Conservation (phyloP, 306 rosid genomes). For the Vigna unguiculata region DNA sequence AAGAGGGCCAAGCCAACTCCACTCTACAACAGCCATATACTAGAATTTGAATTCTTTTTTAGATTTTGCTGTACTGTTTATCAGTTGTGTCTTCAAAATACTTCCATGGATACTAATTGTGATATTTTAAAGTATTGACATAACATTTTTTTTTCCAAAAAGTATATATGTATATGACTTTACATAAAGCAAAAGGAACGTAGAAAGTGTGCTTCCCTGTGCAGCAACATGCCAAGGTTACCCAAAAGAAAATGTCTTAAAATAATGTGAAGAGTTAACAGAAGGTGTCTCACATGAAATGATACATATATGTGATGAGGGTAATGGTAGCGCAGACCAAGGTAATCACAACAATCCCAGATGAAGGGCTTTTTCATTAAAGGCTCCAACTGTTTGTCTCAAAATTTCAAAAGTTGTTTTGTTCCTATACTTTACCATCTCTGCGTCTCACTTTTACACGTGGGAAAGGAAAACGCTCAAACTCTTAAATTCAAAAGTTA, state of each 20-base stretch:
- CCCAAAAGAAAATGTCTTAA: not conserved
- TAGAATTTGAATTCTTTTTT: too few relatives aligned
- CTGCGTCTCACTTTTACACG: too few relatives aligned
- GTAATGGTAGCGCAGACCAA: not conserved
- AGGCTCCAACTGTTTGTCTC: not conserved
- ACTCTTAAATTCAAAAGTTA: not conserved
- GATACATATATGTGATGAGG: too few relatives aligned
- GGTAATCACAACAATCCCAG: not conserved
- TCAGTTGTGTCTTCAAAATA: too few relatives aligned
- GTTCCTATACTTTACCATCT: not conserved
- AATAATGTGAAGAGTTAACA: not conserved
- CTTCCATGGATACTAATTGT: too few relatives aligned
- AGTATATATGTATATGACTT: not conserved
- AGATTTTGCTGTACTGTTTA: too few relatives aligned
- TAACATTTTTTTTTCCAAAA: not conserved
- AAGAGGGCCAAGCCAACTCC: not conserved
- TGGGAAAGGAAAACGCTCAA: too few relatives aligned
- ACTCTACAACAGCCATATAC: not conserved
- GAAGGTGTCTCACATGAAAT: not conserved
- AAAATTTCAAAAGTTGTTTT: too few relatives aligned
- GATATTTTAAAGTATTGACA: too few relatives aligned
- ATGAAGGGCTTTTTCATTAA: not conserved
- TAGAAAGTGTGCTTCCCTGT: not conserved
- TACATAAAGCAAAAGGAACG: constrained; percentile 2
- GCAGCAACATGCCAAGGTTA: not conserved